Evolutionary conservation across 2,329 filamentous ascomycete genomes (phyloP).

Genomic region (Allantophomopsis cytisporea): DNA sequence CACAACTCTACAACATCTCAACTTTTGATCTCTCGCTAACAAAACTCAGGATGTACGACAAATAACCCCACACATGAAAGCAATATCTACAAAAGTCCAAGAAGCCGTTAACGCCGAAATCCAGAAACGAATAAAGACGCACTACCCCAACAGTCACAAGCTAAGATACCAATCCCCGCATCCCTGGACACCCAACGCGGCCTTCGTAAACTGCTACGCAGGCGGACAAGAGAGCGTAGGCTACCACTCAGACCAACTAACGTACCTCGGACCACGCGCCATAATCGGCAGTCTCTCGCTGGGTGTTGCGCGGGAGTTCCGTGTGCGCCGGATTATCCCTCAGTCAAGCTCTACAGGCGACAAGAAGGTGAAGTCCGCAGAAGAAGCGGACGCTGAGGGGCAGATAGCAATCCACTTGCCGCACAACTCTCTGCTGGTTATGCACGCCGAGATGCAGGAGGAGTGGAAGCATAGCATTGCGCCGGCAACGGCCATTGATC

Average conservation of each 20-base stretch:
- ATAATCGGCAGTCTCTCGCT: constrained; percentile 84
- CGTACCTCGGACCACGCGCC: constrained; percentile 79
- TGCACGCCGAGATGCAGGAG: constrained; percentile 98
- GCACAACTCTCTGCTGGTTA: constrained; percentile 84
- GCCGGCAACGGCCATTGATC: constrained; percentile 63
- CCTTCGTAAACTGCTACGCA: constrained; percentile 89
- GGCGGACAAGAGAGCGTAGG: constrained; percentile 74
- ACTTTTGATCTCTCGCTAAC: constrained; percentile 1
- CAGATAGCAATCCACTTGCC: constrained; percentile 89
- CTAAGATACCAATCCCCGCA: constrained; percentile 63
- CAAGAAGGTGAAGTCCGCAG: constrained; percentile 11
- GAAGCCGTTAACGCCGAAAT: constrained; percentile 67
- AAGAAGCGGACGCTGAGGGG: constrained; percentile 52
- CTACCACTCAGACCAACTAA: constrained; percentile 86
- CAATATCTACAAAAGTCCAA: constrained; percentile 57
- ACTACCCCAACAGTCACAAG: constrained; percentile 58
- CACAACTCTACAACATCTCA: no score
- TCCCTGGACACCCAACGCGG: constrained; percentile 73
- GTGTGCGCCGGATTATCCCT: constrained; percentile 64
- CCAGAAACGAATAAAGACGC: constrained; percentile 50
- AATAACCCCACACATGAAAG: constrained; percentile 60
- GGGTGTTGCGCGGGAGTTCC: constrained; percentile 86
- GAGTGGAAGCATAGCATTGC: constrained; percentile 87
- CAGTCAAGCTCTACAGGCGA: constrained; percentile 17
- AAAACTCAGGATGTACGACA: constrained; percentile 52